These are phyloP conservation scores for Aspergillus pseudonomiae DNA, from an alignment of 2,329 filamentous ascomycete species.

Conservation along the genomic window DNA sequence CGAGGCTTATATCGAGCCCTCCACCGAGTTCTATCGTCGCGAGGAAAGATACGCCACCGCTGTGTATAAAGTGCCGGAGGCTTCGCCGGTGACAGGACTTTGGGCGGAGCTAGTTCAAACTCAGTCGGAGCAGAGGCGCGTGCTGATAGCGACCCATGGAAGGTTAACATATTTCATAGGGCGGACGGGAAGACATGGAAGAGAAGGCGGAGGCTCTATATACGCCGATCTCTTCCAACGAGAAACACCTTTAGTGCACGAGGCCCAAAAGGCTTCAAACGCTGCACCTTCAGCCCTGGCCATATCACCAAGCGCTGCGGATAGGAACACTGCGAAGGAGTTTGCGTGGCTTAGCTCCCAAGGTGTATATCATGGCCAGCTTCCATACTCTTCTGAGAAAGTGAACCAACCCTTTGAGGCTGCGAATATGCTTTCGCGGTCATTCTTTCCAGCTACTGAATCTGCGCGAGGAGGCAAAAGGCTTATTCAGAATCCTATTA, in stretches of 20 bases:
- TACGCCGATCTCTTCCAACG: slow-evolving; percentile 87
- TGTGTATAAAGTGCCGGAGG: slow-evolving; percentile 80
- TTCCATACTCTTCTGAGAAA: slow-evolving; percentile 68
- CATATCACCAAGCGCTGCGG: slow-evolving; percentile 73
- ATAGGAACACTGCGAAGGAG: slow-evolving; percentile 53
- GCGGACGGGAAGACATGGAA: slow-evolving; percentile 69
- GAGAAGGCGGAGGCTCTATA: slow-evolving; percentile 81
- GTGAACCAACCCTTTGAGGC: slow-evolving; percentile 76
- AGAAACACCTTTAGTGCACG: slow-evolving; percentile 77
- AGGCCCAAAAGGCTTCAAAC: slow-evolving; percentile 64
- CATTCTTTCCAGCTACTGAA: slow-evolving; percentile 72
- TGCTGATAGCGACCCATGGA: slow-evolving; percentile 78
- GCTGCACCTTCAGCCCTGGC: slow-evolving; percentile 68
- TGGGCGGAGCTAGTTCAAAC: slow-evolving; percentile 76
- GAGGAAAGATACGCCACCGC: slow-evolving; percentile 90
- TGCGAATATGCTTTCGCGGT: slow-evolving; percentile 74
- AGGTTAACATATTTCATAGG: slow-evolving; percentile 81
- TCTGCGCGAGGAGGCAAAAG: slow-evolving; percentile 66
- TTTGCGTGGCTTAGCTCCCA: slow-evolving; percentile 92
- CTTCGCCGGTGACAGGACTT: slow-evolving; percentile 74
- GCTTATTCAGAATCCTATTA: slow-evolving; percentile 70
- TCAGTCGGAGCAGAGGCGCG: slow-evolving; percentile 71
- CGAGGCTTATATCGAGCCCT: slow-evolving; percentile 91
- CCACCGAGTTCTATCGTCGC: slow-evolving; percentile 90
- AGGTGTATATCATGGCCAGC: slow-evolving; percentile 83